Evolutionary conservation across 257 asterid genomes (phyloP), one percentile per base, ranked within the genome.

Genomic region (Solanum gracilifrons): DNA sequence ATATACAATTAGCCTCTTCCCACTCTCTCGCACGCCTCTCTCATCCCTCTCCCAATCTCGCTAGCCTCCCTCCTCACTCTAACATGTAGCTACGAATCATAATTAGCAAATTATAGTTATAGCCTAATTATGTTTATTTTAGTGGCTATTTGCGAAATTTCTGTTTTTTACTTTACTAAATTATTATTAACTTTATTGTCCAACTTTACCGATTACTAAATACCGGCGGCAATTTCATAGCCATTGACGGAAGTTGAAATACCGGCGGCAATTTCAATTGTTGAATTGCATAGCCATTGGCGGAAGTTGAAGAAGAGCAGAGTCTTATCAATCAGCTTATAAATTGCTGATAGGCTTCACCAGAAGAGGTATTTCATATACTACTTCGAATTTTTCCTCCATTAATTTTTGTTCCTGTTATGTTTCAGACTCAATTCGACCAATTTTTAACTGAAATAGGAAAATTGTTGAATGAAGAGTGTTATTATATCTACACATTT

Each of bases 161-260:
- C 0, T 0, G 0, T 20, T 7, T 58, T 5, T 21, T 21, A 21
- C 68, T 21, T 21, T 58, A 58, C 68, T 21, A 21, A 8, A 21
- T 55, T 55, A 20, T 58, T 58, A 58, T 58, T 58, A 58, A 58
- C 68, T 58, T 9, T 21, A 58, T 58, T 58, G 68, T 58, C 68
- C 68, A 21, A 58, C 11, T 3, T 58, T 58, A 58, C 68, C 27
- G 5, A 55, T 21, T 58, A 58, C 66, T 58, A 58, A 3, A 58
- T 21, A 58, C 27, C 68, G 68, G 68, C 68, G 27, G 68, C 68
- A 58, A 58, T 58, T 58, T 21, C 5, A 58, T 58, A 0, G 66
- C 27, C 66, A 58, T 58, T 7, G 27, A 21, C 68, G 68, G 68
- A 58, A 58, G 68, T 58, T 58, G 68, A 58, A 58, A 21, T 58